Percentiles rank a stretch among this genome's conserved stretches.
Conservation (phyloP, 805 yeast genomes). For the Dipodascus geniculatus region DNA sequence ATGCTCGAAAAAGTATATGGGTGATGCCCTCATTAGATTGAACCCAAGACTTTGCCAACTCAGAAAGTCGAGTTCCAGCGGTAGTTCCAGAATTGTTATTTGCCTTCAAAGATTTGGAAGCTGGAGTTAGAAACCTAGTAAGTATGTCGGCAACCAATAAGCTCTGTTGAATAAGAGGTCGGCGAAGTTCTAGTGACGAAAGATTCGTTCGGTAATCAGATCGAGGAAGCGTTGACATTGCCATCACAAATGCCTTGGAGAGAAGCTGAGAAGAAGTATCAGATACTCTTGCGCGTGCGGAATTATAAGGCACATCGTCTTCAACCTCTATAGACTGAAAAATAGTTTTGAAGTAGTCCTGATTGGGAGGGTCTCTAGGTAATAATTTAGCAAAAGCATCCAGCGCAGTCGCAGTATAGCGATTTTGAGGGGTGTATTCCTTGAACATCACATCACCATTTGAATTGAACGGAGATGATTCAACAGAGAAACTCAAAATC, state of each 20-base stretch:
- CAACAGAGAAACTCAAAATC: conserved; percentile 22
- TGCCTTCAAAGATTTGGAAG: background rate
- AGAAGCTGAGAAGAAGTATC: conserved; percentile 23
- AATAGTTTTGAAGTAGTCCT: conserved; percentile 36
- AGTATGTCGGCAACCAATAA: conserved; percentile 28
- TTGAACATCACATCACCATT: conserved; percentile 42
- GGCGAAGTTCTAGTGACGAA: conserved; percentile 28
- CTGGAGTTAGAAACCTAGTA: conserved; percentile 24
- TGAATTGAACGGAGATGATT: conserved; percentile 29
- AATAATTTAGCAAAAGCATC: conserved; percentile 73
- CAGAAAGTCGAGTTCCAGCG: conserved; percentile 4
- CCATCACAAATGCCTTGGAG: conserved; percentile 27
- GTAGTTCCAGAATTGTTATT: background rate
- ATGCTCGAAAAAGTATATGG: conserved; percentile 27
- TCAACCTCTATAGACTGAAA: conserved; percentile 16
- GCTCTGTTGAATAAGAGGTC: conserved; percentile 30
- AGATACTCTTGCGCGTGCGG: conserved; percentile 9
- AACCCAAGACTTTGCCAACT: conserved; percentile 27
- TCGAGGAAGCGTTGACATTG: conserved; percentile 28
- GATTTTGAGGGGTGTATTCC: conserved; percentile 45
- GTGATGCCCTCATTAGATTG: conserved; percentile 27
- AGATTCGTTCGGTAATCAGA: conserved; percentile 29
- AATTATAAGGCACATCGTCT: conserved; percentile 15
- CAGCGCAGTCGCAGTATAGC: conserved; percentile 68
- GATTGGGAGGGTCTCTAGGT: conserved; percentile 68